phyloP scores from a whole-genome alignment of 176 grass and related monocot species.

The Rhynchospora pubera region DNA sequence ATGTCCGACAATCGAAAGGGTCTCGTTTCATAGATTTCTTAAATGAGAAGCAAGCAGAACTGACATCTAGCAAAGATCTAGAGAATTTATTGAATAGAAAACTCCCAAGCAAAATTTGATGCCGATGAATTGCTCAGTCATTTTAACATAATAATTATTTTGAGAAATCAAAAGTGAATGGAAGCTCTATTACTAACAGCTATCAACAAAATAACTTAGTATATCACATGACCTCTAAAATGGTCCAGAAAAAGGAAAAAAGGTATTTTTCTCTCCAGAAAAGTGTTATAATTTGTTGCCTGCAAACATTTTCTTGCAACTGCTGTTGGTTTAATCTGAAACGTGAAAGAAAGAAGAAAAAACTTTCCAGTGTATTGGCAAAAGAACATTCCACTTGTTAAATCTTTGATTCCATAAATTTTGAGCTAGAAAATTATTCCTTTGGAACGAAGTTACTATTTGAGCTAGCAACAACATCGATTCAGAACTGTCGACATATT shows the following conservation, averaged over 20 bases:
- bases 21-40: conserved; percentile 72
- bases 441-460: neutral
- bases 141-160: neutral
- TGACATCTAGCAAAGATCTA: conserved; percentile 32
- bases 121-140: neutral
- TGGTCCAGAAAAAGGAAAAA: neutral
- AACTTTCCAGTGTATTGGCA: neutral
- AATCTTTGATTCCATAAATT: neutral
- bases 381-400: neutral
- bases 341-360: neutral
- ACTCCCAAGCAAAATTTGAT: conserved; percentile 66
- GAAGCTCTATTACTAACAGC: neutral
- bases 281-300: neutral
- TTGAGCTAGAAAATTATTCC: neutral
- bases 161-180: neutral
- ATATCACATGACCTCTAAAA: neutral
- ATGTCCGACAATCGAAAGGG: conserved; percentile 23
- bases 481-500: neutral
- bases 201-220: neutral
- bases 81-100: conserved; percentile 36
- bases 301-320: neutral
- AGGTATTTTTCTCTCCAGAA: neutral
- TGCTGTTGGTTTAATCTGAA: neutral
- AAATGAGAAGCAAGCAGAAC: conserved; percentile 33
- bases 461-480: neutral